These are phyloP conservation scores for Crepidotus variabilis DNA, from an alignment of 768 basidiomycete species.

Conservation along the genomic window DNA sequence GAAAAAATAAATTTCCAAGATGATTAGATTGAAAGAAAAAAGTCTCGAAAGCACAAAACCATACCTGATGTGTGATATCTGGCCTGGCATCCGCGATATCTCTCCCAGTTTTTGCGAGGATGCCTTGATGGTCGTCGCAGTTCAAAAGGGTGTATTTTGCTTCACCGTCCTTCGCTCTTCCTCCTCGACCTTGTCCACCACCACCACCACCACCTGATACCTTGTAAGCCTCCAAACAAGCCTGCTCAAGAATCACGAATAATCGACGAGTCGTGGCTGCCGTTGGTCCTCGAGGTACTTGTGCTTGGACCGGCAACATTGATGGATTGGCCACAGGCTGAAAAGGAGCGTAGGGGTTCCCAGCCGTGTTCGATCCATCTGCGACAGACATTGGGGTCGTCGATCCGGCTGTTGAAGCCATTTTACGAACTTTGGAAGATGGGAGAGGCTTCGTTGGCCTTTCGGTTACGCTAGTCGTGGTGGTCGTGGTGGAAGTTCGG, in stretches of 20 bases:
- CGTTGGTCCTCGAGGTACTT: slow-evolving; percentile 57
- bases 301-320: slow-evolving; percentile 81
- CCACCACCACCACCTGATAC: slow-evolving; percentile 63
- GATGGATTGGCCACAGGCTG: slow-evolving; percentile 61
- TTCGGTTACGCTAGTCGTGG: slow-evolving; percentile 19
- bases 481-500: slow-evolving; percentile 13
- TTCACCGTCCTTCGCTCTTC: slow-evolving; percentile 61
- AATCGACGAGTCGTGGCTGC: slow-evolving; percentile 60
- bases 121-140: slow-evolving; percentile 99
- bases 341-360: slow-evolving; percentile 39
- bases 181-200: slow-evolving; percentile 47
- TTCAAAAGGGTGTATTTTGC: slow-evolving; percentile 96
- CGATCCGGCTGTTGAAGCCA: slow-evolving; percentile 29
- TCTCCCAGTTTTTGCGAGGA: slow-evolving; percentile 93
- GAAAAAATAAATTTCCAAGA: background rate
- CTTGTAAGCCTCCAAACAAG: slow-evolving; percentile 94
- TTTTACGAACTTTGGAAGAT: slow-evolving; percentile 50
- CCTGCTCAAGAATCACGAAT: slow-evolving; percentile 89
- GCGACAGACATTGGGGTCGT: slow-evolving; percentile 2
- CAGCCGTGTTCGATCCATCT: background rate
- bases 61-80: slow-evolving; percentile 97
- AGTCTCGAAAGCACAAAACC: slow-evolving; percentile 16
- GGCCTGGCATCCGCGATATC: slow-evolving; percentile 99
- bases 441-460: slow-evolving; percentile 68
- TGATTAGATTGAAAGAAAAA: slow-evolving; percentile 6